A percentile compares a stretch with the other conserved stretches of the same genome.
phyloP scores from a whole-genome alignment of 1,139 yeast genomes.

The Geotrichum phurueaensis region DNA sequence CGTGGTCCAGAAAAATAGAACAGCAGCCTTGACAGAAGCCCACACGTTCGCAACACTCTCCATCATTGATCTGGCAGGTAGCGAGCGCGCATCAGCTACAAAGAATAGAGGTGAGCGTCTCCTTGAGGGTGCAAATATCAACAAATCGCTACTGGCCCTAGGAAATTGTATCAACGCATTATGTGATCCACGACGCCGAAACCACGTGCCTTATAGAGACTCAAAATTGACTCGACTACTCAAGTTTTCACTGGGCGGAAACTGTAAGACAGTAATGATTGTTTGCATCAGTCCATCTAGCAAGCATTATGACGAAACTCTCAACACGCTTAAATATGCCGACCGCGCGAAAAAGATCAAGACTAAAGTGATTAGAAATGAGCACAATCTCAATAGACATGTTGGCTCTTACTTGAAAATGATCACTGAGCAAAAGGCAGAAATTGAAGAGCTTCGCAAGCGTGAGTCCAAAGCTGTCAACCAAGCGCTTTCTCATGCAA shows the following conservation, averaged over 20 bases:
- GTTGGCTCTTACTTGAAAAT: constrained; percentile 81
- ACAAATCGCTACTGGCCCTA: constrained; percentile 75
- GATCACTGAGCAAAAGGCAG: constrained; percentile 76
- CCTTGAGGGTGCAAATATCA: constrained; percentile 88
- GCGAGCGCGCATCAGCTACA: constrained; percentile 90
- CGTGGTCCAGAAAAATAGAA: constrained; percentile 55
- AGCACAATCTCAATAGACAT: constrained; percentile 72
- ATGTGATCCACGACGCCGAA: constrained; percentile 60
- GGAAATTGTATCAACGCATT: constrained; percentile 93
- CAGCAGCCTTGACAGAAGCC: constrained; percentile 59
- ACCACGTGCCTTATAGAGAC: constrained; percentile 86
- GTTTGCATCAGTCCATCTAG: constrained; percentile 88
- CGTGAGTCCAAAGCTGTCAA: constrained; percentile 47
- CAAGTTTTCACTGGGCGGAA: constrained; percentile 89
- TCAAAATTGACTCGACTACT: constrained; percentile 79
- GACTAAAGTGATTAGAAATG: constrained; percentile 71
- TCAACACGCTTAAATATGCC: constrained; percentile 85
- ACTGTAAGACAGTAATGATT: constrained; percentile 91
- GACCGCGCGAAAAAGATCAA: constrained; percentile 86
- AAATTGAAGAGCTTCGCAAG: constrained; percentile 61
- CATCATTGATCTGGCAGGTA: constrained; percentile 88
- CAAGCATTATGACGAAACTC: constrained; percentile 82
- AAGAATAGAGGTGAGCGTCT: constrained; percentile 73
- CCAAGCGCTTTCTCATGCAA: constrained; percentile 23
- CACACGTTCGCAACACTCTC: constrained; percentile 76